Evolutionary conservation across 1,139 yeast genomes (phyloP).

Genomic region (Candida buenavistaensis): DNA sequence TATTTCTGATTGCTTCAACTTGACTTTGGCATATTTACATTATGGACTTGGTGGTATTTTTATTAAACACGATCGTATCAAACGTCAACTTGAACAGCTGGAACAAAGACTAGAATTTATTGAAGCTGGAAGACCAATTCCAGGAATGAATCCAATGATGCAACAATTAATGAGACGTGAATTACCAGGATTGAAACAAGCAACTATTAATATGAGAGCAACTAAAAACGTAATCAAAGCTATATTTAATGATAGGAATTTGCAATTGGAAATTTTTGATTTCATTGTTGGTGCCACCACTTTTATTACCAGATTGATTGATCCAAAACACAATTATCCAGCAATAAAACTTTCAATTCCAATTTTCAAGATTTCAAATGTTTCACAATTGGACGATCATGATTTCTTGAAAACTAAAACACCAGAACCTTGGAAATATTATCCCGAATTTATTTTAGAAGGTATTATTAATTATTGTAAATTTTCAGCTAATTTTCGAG

Average conservation of each 20-base stretch:
- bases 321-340: slow-evolving; percentile 70
- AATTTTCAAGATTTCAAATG: slow-evolving; percentile 51
- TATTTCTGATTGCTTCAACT: slow-evolving; percentile 82
- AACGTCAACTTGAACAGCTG: slow-evolving; percentile 51
- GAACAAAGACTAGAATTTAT: slow-evolving; percentile 53
- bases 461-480: slow-evolving; percentile 77
- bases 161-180: slow-evolving; percentile 33
- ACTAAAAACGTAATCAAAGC: slow-evolving; percentile 57
- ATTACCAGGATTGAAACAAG: slow-evolving; percentile 46
- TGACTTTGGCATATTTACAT: slow-evolving; percentile 76
- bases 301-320: slow-evolving; percentile 70
- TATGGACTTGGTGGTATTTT: slow-evolving; percentile 86
- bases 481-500: slow-evolving; percentile 57
- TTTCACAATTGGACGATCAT: slow-evolving; percentile 61
- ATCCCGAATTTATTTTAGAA: slow-evolving; percentile 85
- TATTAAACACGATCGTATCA: slow-evolving; percentile 56
- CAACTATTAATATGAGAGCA: slow-evolving; percentile 40
- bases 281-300: slow-evolving; percentile 74
- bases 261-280: slow-evolving; percentile 71
- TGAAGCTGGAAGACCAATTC: slow-evolving; percentile 30
- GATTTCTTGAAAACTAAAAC: slow-evolving; percentile 64
- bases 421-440: slow-evolving; percentile 77
- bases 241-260: slow-evolving; percentile 52
- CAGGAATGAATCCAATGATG: slow-evolving; percentile 32
- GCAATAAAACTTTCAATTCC: slow-evolving; percentile 58